A percentile compares a stretch with the other conserved stretches of the same genome.
Evolutionary conservation across 1,284 basidiomycete species (phyloP).

Genomic region (Moniliophthora roreri): DNA sequence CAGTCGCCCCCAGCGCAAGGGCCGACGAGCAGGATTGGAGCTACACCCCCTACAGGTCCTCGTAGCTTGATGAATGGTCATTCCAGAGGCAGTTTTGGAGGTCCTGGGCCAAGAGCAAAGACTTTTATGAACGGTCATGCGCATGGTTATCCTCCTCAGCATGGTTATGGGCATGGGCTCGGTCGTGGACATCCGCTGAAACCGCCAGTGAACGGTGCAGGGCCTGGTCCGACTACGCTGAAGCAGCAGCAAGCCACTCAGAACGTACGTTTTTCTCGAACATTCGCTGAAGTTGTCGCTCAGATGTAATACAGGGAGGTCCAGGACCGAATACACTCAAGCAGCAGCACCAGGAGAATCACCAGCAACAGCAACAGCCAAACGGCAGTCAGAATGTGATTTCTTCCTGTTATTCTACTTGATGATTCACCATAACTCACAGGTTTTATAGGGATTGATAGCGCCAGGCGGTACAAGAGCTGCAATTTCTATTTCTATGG

Average conservation of each 20-base stretch:
- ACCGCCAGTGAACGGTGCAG: slow-evolving; percentile 4
- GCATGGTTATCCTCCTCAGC: slow-evolving; percentile 2
- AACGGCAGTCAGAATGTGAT: background rate
- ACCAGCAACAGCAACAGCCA: background rate
- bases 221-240: slow-evolving; percentile 20
- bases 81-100: background rate
- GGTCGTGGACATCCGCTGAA: background rate
- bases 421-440: background rate
- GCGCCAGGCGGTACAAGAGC: slow-evolving; percentile 15
- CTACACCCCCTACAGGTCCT: slow-evolving; percentile 57
- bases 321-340: slow-evolving; percentile 1
- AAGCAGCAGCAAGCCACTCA: slow-evolving; percentile 27
- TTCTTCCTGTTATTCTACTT: background rate
- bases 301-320: background rate
- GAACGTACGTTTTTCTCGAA: background rate
- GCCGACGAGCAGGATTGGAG: slow-evolving; percentile 38
- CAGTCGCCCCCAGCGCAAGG: slow-evolving; percentile 16
- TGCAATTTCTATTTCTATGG: slow-evolving; percentile 28
- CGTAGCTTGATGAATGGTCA: slow-evolving; percentile 46
- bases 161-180: background rate
- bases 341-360: background rate
- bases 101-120: slow-evolving; percentile 14
- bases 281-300: background rate
- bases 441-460: slow-evolving; percentile 6
- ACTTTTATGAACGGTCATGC: slow-evolving; percentile 8